Evolutionary conservation across 2,329 filamentous ascomycete species (phyloP).

Genomic region (Fusarium ramigenum): DNA sequence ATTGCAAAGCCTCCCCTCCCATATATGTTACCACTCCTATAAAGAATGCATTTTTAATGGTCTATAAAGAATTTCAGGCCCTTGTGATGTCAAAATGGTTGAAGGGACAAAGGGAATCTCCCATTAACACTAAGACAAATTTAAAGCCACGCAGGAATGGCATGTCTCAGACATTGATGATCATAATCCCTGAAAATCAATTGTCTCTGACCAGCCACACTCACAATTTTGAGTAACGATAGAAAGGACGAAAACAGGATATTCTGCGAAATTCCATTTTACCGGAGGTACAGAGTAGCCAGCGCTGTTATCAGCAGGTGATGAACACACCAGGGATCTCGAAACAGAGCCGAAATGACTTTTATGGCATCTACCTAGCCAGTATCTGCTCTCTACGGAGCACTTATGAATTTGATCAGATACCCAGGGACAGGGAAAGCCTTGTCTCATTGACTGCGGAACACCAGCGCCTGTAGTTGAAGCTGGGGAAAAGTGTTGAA

Average conservation of each 20-base stretch:
- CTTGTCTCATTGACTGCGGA: slow-evolving; percentile 15
- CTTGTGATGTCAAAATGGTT: background rate
- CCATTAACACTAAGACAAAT: slow-evolving; percentile 10
- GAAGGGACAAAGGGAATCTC: background rate
- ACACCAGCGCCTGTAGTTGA: slow-evolving; percentile 22
- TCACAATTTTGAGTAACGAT: background rate
- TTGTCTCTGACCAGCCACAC: slow-evolving; percentile 9
- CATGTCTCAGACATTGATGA: background rate
- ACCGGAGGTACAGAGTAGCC: background rate
- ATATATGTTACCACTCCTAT: background rate
- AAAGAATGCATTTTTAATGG: slow-evolving; percentile 4
- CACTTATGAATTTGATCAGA: background rate
- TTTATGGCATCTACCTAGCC: background rate
- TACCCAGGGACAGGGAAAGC: background rate
- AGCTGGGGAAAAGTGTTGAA: slow-evolving; percentile 1
- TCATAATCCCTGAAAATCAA: background rate
- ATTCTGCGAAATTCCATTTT: background rate
- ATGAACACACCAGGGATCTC: background rate
- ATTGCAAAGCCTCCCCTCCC: background rate
- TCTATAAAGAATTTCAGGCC: background rate
- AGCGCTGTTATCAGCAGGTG: background rate
- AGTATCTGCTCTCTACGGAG: background rate
- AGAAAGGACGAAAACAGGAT: background rate
- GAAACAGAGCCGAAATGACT: slow-evolving; percentile 35
- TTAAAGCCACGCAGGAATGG: slow-evolving; percentile 2